phyloP scores from a whole-genome alignment of 2,329 filamentous ascomycete species.

The Alternaria brassicae region DNA sequence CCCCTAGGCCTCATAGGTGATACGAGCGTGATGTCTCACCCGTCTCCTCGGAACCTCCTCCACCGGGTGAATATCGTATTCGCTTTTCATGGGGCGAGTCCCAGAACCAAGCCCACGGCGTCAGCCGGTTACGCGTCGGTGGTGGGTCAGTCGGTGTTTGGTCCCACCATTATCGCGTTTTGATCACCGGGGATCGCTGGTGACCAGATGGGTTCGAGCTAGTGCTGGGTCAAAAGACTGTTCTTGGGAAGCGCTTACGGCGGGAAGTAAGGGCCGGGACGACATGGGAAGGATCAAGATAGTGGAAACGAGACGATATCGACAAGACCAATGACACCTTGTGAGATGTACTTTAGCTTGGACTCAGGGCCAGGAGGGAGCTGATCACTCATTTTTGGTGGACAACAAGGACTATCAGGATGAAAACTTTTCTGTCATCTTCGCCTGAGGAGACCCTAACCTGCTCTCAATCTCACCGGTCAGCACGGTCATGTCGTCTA shows the following conservation, averaged over 20 bases:
- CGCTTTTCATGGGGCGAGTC: conserved; percentile 3
- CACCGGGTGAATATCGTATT: conserved; percentile 16
- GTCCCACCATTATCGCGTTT: not conserved
- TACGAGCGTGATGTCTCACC: not conserved
- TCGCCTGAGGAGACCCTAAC: not conserved
- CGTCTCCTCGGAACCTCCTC: not conserved
- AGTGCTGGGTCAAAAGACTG: not conserved
- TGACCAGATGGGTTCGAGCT: not conserved
- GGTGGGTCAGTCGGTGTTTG: not conserved
- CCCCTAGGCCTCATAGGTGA: not conserved
- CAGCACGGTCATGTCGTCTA: not conserved
- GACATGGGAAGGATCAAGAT: conserved; percentile 10
- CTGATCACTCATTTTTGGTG: not conserved
- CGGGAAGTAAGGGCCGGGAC: conserved; percentile 10
- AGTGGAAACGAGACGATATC: not conserved
- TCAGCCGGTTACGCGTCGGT: conserved; percentile 6
- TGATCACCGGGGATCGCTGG: not conserved
- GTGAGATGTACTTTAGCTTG: not conserved
- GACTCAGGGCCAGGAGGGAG: not conserved
- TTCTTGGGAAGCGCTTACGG: not conserved
- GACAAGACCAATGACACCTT: conserved; percentile 17
- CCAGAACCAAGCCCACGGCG: conserved; percentile 5
- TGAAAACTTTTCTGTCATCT: not conserved
- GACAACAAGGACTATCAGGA: not conserved
- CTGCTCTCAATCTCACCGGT: not conserved